Percentiles rank a stretch among this genome's conserved stretches.
Conservation (phyloP, 139 green algal genomes). For the Chlorella sp. region DNA sequence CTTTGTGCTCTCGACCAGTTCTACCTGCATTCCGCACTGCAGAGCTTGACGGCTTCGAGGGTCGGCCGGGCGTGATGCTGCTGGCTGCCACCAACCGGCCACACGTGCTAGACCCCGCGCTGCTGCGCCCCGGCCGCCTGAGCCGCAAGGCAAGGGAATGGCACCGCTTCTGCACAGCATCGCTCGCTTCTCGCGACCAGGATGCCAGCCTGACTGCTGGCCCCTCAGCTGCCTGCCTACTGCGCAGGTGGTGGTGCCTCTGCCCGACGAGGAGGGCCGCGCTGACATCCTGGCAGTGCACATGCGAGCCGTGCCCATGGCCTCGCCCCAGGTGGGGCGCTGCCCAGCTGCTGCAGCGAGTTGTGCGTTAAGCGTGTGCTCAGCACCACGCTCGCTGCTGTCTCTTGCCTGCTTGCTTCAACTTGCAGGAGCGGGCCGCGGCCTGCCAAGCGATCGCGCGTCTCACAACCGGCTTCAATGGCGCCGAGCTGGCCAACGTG, state of each 20-base stretch:
- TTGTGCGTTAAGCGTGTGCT: background rate
- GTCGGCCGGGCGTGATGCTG: conserved; percentile 70
- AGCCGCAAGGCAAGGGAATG: conserved; percentile 37
- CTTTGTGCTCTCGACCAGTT: background rate
- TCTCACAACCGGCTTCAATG: conserved; percentile 50
- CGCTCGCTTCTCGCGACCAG: background rate
- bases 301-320: conserved; percentile 63
- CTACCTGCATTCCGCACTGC: background rate
- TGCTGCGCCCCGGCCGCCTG: conserved; percentile 84
- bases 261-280: conserved; percentile 74
- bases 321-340: background rate
- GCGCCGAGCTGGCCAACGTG: conserved; percentile 95
- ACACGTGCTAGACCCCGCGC: conserved; percentile 85
- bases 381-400: background rate
- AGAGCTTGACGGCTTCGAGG: conserved; percentile 93
- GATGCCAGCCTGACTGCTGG: background rate
- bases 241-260: conserved; percentile 66
- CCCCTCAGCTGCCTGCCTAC: background rate
- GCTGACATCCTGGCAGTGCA: conserved; percentile 82
- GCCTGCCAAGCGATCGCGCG: background rate
- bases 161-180: background rate
- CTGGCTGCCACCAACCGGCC: conserved; percentile 91
- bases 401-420: too few relatives aligned
- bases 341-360: background rate
- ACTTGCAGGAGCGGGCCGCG: background rate